Base-by-base conservation (phyloP, 345 rosid genomes). In the Erysimum cheiranthoides region DNA sequence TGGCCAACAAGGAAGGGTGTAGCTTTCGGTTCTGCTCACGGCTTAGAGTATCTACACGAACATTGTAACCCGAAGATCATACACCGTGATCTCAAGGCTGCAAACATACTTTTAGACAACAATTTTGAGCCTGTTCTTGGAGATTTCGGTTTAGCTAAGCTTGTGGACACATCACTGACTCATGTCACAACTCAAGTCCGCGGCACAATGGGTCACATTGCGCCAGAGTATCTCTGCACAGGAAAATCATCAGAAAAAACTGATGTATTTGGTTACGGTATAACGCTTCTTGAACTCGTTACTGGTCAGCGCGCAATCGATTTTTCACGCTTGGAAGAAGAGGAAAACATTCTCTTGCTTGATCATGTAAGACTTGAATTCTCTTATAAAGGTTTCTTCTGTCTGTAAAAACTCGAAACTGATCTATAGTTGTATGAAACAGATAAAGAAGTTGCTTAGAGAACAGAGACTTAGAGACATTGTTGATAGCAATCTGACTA, bases 151-250 rank as follows among this genome's bases (percentile, higher is more conserved):
- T 66, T 93, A 50, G 91, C 93, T 17, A 91, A 82, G 84, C 80
- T 79, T 30, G 90, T 88, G 7, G 98, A 93, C 49, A 54, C 86
- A 9, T 85, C 85, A 5, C 13, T 73, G 70, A 93, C 98, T 70
- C 94, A 91, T 73, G 87, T 93, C 47, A 93, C 98, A 50, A 91
- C 98, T 52, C 97, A 89, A 80, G 77, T 91, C 45, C 87, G 98
- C 6, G 98, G 98, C 17, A 93, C 98, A 65, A 88, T 88, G 91
- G 96, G 98, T 14, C 97, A 93, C 77, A 91, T 93, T 9, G 98
- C 98, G 3, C 98, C 98, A 10, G 98, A 93, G 66, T 91, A 93
- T 71, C 77, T 93, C 69, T 87, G 96, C 58, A 91, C 93, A 0
- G 98, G 98, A 32, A 88, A 91, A 77, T 83, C 97, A 52, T 88